Conservation (phyloP, 2,329 filamentous ascomycete species). For the Colletotrichum cereale region DNA sequence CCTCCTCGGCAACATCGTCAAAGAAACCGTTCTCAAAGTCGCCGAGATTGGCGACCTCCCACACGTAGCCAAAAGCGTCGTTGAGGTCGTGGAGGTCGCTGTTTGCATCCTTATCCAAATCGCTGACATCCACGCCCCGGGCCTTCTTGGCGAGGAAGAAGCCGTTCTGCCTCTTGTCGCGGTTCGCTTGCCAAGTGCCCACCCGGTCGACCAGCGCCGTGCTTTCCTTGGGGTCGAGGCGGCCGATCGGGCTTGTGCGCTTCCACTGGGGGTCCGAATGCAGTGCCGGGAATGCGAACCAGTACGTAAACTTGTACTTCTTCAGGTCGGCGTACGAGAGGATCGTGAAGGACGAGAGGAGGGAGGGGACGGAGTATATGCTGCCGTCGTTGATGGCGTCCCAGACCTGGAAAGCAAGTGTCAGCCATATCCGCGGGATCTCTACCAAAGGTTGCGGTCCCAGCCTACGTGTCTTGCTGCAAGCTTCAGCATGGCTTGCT, state of each 20-base stretch:
- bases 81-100: slow-evolving; percentile 40
- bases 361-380: slow-evolving; percentile 93
- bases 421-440: not conserved
- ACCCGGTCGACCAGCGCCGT: slow-evolving; percentile 84
- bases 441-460: not conserved
- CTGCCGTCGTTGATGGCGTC: slow-evolving; percentile 96
- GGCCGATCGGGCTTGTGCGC: slow-evolving; percentile 65
- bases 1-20: slow-evolving; percentile 74
- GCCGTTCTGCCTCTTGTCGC: slow-evolving; percentile 86
- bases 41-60: slow-evolving; percentile 82
- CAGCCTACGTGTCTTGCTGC: slow-evolving; percentile 79
- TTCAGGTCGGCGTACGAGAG: slow-evolving; percentile 96
- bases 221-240: slow-evolving; percentile 77
- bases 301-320: slow-evolving; percentile 98
- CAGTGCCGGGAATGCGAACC: slow-evolving; percentile 95
- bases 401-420: slow-evolving; percentile 77
- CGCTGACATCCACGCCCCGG: slow-evolving; percentile 47
- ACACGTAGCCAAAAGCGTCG: slow-evolving; percentile 66
- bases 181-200: slow-evolving; percentile 86
- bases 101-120: slow-evolving; percentile 37
- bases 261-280: slow-evolving; percentile 91
- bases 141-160: slow-evolving; percentile 95
- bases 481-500: slow-evolving; percentile 80
- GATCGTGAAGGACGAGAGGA: slow-evolving; percentile 89
- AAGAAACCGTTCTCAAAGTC: slow-evolving; percentile 92